Conservation (phyloP, 2,329 filamentous ascomycete genomes). For the Arthrobotrys iridis region DNA sequence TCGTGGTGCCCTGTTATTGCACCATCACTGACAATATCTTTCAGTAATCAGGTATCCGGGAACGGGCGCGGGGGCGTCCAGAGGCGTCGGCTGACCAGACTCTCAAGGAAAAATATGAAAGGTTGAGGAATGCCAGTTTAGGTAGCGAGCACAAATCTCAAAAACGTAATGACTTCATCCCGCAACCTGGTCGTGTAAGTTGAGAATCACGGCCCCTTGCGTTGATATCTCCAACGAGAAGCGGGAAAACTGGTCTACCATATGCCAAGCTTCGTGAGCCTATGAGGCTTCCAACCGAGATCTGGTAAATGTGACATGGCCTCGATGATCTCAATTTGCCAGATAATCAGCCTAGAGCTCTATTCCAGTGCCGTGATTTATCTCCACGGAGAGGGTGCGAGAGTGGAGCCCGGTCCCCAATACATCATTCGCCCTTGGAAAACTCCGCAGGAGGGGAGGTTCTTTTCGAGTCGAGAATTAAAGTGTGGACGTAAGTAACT, state of each 20-base stretch:
- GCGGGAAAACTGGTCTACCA: slow-evolving; percentile 31
- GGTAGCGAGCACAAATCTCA: not conserved
- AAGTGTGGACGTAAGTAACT: slow-evolving; percentile 41
- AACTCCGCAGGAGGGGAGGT: slow-evolving; percentile 34
- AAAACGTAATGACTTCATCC: slow-evolving; percentile 43
- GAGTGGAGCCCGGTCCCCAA: slow-evolving; percentile 7
- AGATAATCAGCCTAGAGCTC: slow-evolving; percentile 44
- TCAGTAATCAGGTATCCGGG: slow-evolving; percentile 20
- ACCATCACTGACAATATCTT: slow-evolving; percentile 22
- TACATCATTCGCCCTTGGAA: slow-evolving; percentile 5
- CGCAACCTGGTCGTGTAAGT: slow-evolving; percentile 16
- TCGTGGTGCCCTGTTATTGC: slow-evolving; percentile 49
- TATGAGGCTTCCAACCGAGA: slow-evolving; percentile 33
- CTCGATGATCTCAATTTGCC: slow-evolving; percentile 42
- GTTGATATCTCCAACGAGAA: slow-evolving; percentile 32
- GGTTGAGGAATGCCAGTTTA: slow-evolving; percentile 30
- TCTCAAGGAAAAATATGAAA: slow-evolving; percentile 11
- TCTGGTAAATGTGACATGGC: slow-evolving; percentile 26
- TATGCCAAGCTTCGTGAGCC: slow-evolving; percentile 26
- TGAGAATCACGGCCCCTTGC: slow-evolving; percentile 24
- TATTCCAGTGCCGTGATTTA: slow-evolving; percentile 13
- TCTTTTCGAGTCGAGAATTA: slow-evolving; percentile 46
- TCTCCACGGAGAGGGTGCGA: slow-evolving; percentile 6
- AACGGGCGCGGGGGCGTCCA: not conserved
- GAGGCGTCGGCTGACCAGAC: slow-evolving; percentile 29